Evolutionary conservation across 1,284 basidiomycete species (phyloP), one percentile per base, ranked within the genome.

Genomic region (Apiotrichum domesticum): DNA sequence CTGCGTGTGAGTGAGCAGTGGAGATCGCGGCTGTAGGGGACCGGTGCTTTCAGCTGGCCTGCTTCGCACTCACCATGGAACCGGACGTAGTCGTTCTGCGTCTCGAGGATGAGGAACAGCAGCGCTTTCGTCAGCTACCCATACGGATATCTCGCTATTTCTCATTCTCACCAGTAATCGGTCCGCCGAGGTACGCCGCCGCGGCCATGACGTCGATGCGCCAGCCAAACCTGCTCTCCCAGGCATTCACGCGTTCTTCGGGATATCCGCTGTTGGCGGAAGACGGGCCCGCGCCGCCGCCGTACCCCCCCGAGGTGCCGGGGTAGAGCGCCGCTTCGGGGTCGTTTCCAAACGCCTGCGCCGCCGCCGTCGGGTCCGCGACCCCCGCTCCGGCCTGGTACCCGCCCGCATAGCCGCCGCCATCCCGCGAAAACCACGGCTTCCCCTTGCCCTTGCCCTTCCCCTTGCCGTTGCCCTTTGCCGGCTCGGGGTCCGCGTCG

Each of bases 61-160:
- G 44, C 35, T 35, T 29, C 29, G 29, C 13, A 69, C 82, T 66
- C 57, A 87, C 87, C 85, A 70, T 88, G 87, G 72, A 88, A 89
- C 55, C 87, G 83, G 61, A 89, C 84, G 66, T 84, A 87, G 74
- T 89, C 87, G 64, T 88, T 88, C 63, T 84, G 82, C 8, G 85
- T 90, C 72, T 90, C 88, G 21, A 85, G 63, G n/a, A 89, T 82
- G 7, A 90, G 80, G 44, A 90, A 76, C 0, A 80, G 37, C 34
- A 89, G 73, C 2, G 87, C 87, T 89, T 61, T 6, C 4, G 53
- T 59, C 43, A 57, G 53, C 9, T 14, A 3, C 35, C 35, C 14
- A 11, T n/a, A 10, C 2, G 9, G 1, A 6, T 9, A 45, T 29
- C 21, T 8, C 15, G 6, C 29, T n/a, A 37, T 15, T 1, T 14